Evolutionary conservation across 352 stramenopile genomes (phyloP).

Genomic region (Elongisporangium anandrum): DNA sequence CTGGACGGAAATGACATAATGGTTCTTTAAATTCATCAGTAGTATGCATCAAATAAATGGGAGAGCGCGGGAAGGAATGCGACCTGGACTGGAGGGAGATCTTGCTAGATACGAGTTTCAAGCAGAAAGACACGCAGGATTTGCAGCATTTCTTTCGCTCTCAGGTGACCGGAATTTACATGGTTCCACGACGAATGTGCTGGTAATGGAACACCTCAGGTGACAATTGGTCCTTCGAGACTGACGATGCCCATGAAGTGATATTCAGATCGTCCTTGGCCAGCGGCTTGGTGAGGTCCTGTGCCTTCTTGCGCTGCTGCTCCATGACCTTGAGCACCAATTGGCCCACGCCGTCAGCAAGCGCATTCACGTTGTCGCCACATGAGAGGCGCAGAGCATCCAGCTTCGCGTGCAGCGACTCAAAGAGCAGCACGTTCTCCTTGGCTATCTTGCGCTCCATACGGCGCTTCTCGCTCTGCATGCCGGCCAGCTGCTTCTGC

Average conservation of each 20-base stretch:
- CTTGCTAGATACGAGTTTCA: background rate
- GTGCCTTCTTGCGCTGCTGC: slow-evolving; percentile 47
- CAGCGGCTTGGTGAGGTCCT: slow-evolving; percentile 29
- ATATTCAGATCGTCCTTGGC: slow-evolving; percentile 68
- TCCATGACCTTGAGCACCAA: slow-evolving; percentile 49
- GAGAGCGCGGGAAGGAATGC: background rate
- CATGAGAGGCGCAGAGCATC: slow-evolving; percentile 47
- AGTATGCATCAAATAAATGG: background rate
- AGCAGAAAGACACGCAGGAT: background rate
- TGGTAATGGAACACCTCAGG: slow-evolving; percentile 56
- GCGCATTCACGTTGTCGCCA: slow-evolving; percentile 56
- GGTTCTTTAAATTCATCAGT: background rate
- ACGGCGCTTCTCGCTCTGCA: slow-evolving; percentile 66
- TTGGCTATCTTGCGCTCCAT: slow-evolving; percentile 73
- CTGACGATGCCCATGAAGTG: slow-evolving; percentile 26
- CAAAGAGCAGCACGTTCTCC: slow-evolving; percentile 62
- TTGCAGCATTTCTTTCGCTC: background rate
- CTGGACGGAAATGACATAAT: background rate
- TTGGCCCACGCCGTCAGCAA: slow-evolving; percentile 47
- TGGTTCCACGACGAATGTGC: slow-evolving; percentile 70
- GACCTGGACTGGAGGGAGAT: background rate
- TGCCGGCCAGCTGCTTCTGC: slow-evolving; percentile 72
- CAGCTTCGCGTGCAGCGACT: slow-evolving; percentile 65
- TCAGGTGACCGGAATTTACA: slow-evolving; percentile 27
- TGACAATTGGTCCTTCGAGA: slow-evolving; percentile 32